Base-by-base conservation (phyloP, 176 grass and related monocot genomes). In the Cenchrus americanus region DNA sequence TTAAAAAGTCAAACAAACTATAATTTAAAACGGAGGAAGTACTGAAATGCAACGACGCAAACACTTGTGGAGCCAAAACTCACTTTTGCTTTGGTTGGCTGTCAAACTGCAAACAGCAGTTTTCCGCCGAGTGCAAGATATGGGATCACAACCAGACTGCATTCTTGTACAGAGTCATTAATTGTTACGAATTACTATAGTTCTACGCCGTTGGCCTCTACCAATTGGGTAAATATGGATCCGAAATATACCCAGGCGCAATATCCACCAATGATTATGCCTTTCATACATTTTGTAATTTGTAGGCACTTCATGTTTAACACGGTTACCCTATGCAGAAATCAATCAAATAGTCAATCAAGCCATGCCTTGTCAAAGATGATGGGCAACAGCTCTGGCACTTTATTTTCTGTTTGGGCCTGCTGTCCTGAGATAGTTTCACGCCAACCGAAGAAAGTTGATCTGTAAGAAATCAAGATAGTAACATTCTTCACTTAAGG, bases 401-500 rank as follows among this genome's bases (percentile, higher is more conserved):
- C 46, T 83, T 85, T 75, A 80, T 80, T 83, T 83, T 60, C 68
- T 51, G 42, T 61, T 46, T 24, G 17, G 4, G 11, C 27, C 19
- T 55, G 73, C 40, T 79, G 68, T 75, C 66, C 73, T 24, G 60
- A 14, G 43, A 90, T 74, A 7, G 32, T 53, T 73, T 87, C 46
- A 55, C 14, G 30, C 71, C 71, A 75, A 14, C 26, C n/a, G 71
- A 87, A 42, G 11, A 65, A 69, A 66, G 41, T 87, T 80, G 14
- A 84, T 87, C 89, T 87, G 80, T 19, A 80, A n/a, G 62, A 53
- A 40, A 80, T 15, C 19, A 90, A 48, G 55, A 84, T 15, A 85
- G 43, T 75, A 54, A 43, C 42, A 86, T 21, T 86, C 44, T 58
- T 46, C 10, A 19, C 22, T 74, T n/a, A 86, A 83, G 57, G 68